A percentile compares a stretch with the other conserved stretches of the same genome.
Conservation (phyloP, 768 basidiomycete genomes). For the Collybia sordida region DNA sequence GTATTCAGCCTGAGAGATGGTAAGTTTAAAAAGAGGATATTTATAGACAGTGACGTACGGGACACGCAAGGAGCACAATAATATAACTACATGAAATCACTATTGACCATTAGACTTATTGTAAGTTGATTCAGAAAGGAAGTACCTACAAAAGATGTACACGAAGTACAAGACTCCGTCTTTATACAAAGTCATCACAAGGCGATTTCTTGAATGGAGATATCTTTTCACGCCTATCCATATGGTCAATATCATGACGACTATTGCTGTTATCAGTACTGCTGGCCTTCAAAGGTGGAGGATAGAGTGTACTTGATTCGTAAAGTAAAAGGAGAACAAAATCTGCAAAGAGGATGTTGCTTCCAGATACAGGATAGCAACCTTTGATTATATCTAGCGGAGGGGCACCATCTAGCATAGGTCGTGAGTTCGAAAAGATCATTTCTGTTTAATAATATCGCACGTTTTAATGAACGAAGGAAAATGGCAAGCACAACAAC, state of each 20-base stretch:
- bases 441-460: background rate
- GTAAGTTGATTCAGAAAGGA: too few species aligned
- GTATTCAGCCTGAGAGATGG: too few species aligned
- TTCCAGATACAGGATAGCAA: slow-evolving; percentile 11
- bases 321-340: slow-evolving; percentile 8
- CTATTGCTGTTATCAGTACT: background rate
- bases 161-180: background rate
- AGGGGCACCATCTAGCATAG: slow-evolving; percentile 4
- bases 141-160: too few species aligned
- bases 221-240: slow-evolving; percentile 3
- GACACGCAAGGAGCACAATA: slow-evolving; percentile 2
- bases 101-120: background rate
- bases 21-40: background rate
- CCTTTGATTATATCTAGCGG: slow-evolving; percentile 9
- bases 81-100: slow-evolving; percentile 4
- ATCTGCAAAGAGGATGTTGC: slow-evolving; percentile 5
- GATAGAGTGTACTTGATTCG: slow-evolving; percentile 2
- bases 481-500: slow-evolving; percentile 6
- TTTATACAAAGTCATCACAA: slow-evolving; percentile 1
- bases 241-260: background rate
- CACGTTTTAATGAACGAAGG: slow-evolving; percentile 9
- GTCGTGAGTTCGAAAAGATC: background rate
- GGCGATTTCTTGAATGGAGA: slow-evolving; percentile 2
- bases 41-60: background rate
- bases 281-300: background rate